Base-by-base conservation (phyloP, 495 filamentous ascomycete genomes). In the Talaromyces wortmannii region DNA sequence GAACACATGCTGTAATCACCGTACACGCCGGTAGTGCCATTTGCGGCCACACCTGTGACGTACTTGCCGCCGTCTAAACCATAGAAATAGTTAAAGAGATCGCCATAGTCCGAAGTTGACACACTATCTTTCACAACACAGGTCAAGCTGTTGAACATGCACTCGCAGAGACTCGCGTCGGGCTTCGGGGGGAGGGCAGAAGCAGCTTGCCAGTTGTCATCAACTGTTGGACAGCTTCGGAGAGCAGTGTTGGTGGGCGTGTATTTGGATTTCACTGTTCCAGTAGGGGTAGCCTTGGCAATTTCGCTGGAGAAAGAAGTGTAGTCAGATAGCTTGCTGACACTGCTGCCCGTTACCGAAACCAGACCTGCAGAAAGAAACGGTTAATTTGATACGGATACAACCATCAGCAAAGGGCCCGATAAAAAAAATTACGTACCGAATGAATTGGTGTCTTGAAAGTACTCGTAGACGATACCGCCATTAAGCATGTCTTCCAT, bases 381-480 rank as follows among this genome's bases (percentile, higher is more conserved):
- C 43, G 42, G 57, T 18, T 53, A 32, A 17, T 18, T 48, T 15
- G 13, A 32, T 48, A 43, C 59, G 55, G 31, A 32, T 48, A 43
- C 59, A 53, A 23, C 31, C 6, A 6, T 32, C 15, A 40, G 12
- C 43, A 40, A 23, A 11, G 2, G 11, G 10, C n/a, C 11, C 11
- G n/a, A 43, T 8, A 17, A 33, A 6, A n/a, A 2, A n/a, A 15
- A 12, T 31, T 46, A 50, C 78, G 56, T 72, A 86, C 92, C 94
- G 64, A 89, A 98, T 68, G 96, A 74, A 71, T 97, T 97, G 16
- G 75, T 76, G 64, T 95, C 91, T 67, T 97, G 76, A 78, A 92
- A 92, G 76, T 94, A 97, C 91, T 95, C 95, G 77, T 97, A 97
- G 16, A 95, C 88, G 59, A 97, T 94, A 64, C 92, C 92, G 59